A percentile compares a stretch with the other conserved stretches of the same genome.
phyloP scores from a whole-genome alignment of 2,329 filamentous ascomycete species.

The Epichloe gansuensis region DNA sequence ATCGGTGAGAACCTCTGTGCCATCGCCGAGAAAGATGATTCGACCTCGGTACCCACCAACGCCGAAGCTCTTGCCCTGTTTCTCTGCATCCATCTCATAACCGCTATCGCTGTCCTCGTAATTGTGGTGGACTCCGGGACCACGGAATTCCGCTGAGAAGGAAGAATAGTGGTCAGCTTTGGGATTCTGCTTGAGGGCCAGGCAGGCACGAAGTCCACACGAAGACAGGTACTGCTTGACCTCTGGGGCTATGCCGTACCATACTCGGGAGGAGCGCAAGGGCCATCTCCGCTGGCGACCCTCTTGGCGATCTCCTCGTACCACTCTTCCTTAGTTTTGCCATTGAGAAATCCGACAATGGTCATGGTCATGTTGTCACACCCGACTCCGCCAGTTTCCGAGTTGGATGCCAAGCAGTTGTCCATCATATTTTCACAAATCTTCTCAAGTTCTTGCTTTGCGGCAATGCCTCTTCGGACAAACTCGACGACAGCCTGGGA shows the following conservation, averaged over 20 bases:
- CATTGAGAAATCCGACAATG: slow-evolving; percentile 77
- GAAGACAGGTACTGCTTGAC: slow-evolving; percentile 4
- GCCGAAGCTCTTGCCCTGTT: slow-evolving; percentile 49
- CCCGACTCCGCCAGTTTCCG: slow-evolving; percentile 91
- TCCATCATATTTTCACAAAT: slow-evolving; percentile 99
- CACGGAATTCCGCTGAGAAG: slow-evolving; percentile 65
- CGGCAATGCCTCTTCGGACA: slow-evolving; percentile 87
- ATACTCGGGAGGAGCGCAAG: slow-evolving; percentile 97
- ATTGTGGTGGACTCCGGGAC: slow-evolving; percentile 69
- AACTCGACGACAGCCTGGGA: slow-evolving; percentile 97
- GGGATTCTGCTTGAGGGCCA: slow-evolving; percentile 1
- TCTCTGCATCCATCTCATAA: slow-evolving; percentile 64
- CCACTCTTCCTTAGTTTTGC: slow-evolving; percentile 94
- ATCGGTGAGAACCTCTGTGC: slow-evolving; percentile 82
- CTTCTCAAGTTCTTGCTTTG: slow-evolving; percentile 85
- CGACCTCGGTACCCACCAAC: slow-evolving; percentile 64
- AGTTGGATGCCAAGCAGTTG: slow-evolving; percentile 96
- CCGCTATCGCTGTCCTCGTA: slow-evolving; percentile 70
- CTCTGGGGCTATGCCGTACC: slow-evolving; percentile 55
- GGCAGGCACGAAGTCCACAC: slow-evolving; percentile 9
- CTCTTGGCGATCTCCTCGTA: slow-evolving; percentile 90
- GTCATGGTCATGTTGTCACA: slow-evolving; percentile 99
- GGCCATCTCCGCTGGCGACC: slow-evolving; percentile 92
- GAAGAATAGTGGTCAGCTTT: slow-evolving; percentile 15
- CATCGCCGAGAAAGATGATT: slow-evolving; percentile 91